These are phyloP conservation scores for Colletotrichum viniferum DNA, from an alignment of 2,329 filamentous ascomycete genomes.

Conservation along the genomic window DNA sequence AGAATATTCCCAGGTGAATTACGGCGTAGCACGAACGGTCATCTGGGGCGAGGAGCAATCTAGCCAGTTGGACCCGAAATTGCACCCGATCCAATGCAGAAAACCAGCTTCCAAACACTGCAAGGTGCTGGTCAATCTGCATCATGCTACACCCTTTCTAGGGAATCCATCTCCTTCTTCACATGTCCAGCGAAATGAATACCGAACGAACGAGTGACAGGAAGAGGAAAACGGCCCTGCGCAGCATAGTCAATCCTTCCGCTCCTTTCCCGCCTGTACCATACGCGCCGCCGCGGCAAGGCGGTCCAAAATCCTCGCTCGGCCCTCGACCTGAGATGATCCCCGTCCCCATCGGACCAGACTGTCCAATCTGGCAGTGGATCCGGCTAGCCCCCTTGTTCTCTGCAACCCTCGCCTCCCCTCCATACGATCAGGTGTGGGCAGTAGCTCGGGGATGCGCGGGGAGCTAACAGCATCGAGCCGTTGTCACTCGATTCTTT, in stretches of 20 bases:
- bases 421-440: neutral
- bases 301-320: neutral
- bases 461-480: neutral
- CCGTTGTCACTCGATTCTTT: neutral
- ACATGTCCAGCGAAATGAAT: slow-evolving; percentile 4
- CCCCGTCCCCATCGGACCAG: slow-evolving; percentile 1
- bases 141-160: neutral
- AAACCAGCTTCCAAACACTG: neutral
- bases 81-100: neutral
- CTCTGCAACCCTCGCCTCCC: neutral
- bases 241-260: neutral
- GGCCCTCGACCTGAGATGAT: neutral
- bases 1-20: neutral
- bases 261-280: neutral
- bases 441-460: neutral
- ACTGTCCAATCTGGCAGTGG: slow-evolving; percentile 5
- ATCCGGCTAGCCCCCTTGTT: neutral
- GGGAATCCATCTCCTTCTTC: slow-evolving; percentile 11
- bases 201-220: neutral
- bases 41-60: neutral
- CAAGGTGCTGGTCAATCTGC: neutral
- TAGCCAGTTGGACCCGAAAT: neutral
- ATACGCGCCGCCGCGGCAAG: neutral
- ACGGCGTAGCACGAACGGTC: neutral
- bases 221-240: neutral